Conservation (phyloP, 441 rosid species). For the Syzygium syzygioides region DNA sequence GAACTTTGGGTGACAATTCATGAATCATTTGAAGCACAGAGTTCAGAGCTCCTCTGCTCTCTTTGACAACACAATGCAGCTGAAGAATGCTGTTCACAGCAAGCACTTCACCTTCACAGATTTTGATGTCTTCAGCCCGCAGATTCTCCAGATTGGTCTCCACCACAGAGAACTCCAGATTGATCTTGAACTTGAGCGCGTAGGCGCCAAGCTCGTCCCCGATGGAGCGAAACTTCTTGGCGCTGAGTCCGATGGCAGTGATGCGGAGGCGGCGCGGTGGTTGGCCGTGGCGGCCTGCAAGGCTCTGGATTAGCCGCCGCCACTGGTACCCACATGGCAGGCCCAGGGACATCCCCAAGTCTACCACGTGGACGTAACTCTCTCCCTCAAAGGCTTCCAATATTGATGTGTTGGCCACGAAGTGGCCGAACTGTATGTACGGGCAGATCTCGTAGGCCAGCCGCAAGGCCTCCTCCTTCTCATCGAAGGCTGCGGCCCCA, state of each 20-base stretch:
- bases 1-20: constrained; percentile 38
- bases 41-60: constrained; percentile 57
- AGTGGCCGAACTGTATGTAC: constrained; percentile 52
- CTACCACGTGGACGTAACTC: constrained; percentile 55
- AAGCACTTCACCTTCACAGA: constrained; percentile 33
- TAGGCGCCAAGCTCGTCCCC: constrained; percentile 32
- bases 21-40: constrained; percentile 45
- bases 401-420: constrained; percentile 43
- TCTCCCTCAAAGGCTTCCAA: constrained; percentile 87
- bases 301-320: constrained; percentile 45
- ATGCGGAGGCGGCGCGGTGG: constrained; percentile 37
- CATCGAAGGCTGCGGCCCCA: constrained; percentile 28
- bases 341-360: constrained; percentile 60
- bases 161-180: constrained; percentile 35
- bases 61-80: constrained; percentile 64
- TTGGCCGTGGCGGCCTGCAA: constrained; percentile 30
- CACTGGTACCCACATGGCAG: constrained; percentile 51
- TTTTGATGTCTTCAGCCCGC: constrained; percentile 27
- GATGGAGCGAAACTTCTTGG: constrained; percentile 21
- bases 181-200: constrained; percentile 30
- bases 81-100: constrained; percentile 57
- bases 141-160: constrained; percentile 45
- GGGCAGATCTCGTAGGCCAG: constrained; percentile 59
- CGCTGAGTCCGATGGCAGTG: constrained; percentile 39
- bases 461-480: constrained; percentile 48